Percentiles rank a stretch among this genome's conserved stretches.
phyloP scores from a whole-genome alignment of 768 basidiomycete genomes.

The Pleurotus salmoneostramineus region DNA sequence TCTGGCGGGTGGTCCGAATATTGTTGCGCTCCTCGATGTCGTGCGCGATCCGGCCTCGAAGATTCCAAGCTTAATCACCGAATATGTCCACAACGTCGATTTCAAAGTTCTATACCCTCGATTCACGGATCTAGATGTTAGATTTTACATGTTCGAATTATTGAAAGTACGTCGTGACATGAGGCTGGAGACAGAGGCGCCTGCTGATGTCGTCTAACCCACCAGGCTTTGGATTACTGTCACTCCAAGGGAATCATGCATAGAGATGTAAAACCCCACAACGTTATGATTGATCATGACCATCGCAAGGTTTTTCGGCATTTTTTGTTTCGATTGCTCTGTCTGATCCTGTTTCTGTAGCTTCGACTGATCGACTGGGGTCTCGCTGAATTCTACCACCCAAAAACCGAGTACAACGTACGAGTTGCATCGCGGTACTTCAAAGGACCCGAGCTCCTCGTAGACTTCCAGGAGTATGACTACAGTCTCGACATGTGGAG shows the following conservation, averaged over 20 bases:
- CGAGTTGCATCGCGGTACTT: constrained; percentile 97
- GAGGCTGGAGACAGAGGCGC: not conserved
- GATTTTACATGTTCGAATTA: constrained; percentile 95
- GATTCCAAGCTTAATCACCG: constrained; percentile 94
- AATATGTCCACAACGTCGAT: constrained; percentile 98
- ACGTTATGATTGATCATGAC: constrained; percentile 99
- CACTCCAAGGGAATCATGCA: constrained; percentile 99
- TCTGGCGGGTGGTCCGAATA: constrained; percentile 92
- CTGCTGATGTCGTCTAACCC: constrained; percentile 13
- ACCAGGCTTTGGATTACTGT: constrained; percentile 90
- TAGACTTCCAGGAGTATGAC: constrained; percentile 98
- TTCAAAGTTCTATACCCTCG: constrained; percentile 96
- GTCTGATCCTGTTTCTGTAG: constrained; percentile 34
- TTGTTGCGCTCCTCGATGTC: constrained; percentile 90
- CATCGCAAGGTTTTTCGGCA: constrained; percentile 70
- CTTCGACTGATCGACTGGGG: constrained; percentile 98
- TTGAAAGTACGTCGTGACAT: constrained; percentile 59
- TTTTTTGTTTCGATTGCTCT: constrained; percentile 1
- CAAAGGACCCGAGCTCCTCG: constrained; percentile 94
- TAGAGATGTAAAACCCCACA: constrained; percentile 97
- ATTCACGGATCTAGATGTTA: constrained; percentile 93
- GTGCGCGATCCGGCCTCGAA: constrained; percentile 95
- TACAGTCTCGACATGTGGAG: constrained; percentile 99
- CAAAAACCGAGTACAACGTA: constrained; percentile 97
- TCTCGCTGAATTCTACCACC: constrained; percentile 97